Conservation (phyloP, 2,329 filamentous ascomycete genomes). For the Truncatella angustata region DNA sequence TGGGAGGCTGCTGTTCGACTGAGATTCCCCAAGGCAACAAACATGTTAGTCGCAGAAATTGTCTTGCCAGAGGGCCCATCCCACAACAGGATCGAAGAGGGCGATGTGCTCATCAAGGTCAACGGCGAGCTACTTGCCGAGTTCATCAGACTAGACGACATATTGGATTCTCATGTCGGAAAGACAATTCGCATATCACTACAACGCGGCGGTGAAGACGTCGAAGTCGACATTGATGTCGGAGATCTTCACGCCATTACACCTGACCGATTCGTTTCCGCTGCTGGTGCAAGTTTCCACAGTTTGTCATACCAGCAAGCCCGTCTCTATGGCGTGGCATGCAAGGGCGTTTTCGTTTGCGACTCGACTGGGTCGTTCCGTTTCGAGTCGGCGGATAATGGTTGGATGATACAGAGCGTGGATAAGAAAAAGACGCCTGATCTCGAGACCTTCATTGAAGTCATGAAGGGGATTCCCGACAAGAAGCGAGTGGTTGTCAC, state of each 20-base stretch:
- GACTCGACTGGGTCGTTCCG: slow-evolving; percentile 94
- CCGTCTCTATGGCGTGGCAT: slow-evolving; percentile 88
- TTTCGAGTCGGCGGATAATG: slow-evolving; percentile 85
- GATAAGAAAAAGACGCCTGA: slow-evolving; percentile 90
- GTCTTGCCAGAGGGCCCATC: slow-evolving; percentile 88
- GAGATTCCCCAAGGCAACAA: slow-evolving; percentile 87
- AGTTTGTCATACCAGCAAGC: slow-evolving; percentile 96
- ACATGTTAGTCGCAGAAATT: slow-evolving; percentile 95
- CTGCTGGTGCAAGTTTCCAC: slow-evolving; percentile 93
- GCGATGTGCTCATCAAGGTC: slow-evolving; percentile 89
- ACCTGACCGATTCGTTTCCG: slow-evolving; percentile 91
- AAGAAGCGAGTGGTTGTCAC: slow-evolving; percentile 84
- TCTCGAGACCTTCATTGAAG: slow-evolving; percentile 83
- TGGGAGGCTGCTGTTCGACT: slow-evolving; percentile 86
- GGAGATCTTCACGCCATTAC: slow-evolving; percentile 93
- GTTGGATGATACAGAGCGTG: slow-evolving; percentile 90
- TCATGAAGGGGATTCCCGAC: slow-evolving; percentile 84
- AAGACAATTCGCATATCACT: slow-evolving; percentile 76
- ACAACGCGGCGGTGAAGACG: slow-evolving; percentile 83
- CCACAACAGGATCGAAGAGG: slow-evolving; percentile 84
- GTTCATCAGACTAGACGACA: slow-evolving; percentile 87
- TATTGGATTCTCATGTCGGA: slow-evolving; percentile 84
- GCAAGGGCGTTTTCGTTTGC: slow-evolving; percentile 90
- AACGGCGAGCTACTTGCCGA: slow-evolving; percentile 92
- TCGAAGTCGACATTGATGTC: slow-evolving; percentile 81